Conservation (phyloP, 2,329 filamentous ascomycete genomes). For the Boeremia exigua region DNA sequence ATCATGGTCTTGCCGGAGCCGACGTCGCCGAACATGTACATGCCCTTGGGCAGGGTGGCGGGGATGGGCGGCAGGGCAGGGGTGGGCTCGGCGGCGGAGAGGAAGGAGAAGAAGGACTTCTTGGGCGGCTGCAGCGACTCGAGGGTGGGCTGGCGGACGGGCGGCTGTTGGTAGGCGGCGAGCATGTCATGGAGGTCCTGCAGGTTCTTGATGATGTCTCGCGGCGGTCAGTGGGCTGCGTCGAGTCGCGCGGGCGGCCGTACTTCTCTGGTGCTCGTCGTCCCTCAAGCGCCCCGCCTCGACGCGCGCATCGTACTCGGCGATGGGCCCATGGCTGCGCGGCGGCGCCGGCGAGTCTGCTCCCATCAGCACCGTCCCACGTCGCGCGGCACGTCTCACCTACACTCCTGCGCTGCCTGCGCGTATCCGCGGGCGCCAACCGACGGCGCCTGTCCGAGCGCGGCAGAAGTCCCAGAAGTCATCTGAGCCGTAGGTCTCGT, state of each 20-base stretch:
- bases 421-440: constrained; percentile 36
- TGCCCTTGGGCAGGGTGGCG: constrained; percentile 77
- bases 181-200: constrained; percentile 90
- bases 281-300: constrained; percentile 75
- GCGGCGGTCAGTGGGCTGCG: constrained; percentile 7
- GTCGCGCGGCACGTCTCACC: neutral
- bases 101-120: constrained; percentile 66
- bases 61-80: constrained; percentile 63
- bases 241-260: constrained; percentile 22
- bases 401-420: constrained; percentile 35
- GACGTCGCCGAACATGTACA: constrained; percentile 96
- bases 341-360: constrained; percentile 22
- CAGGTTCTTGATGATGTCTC: constrained; percentile 85
- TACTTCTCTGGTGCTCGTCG: constrained; percentile 89
- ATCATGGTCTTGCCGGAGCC: constrained; percentile 99
- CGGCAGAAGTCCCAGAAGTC: too few species aligned
- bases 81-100: constrained; percentile 56
- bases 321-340: constrained; percentile 69
- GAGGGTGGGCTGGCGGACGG: constrained; percentile 77
- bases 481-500: too few species aligned
- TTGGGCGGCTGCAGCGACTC: constrained; percentile 67
- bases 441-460: too few species aligned
- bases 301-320: constrained; percentile 87
- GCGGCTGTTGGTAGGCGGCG: constrained; percentile 72
- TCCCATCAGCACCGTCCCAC: constrained; percentile 10